Base-by-base conservation (phyloP, 371 early-diverging fungal genomes). In the Rhizomucor pusillus region DNA sequence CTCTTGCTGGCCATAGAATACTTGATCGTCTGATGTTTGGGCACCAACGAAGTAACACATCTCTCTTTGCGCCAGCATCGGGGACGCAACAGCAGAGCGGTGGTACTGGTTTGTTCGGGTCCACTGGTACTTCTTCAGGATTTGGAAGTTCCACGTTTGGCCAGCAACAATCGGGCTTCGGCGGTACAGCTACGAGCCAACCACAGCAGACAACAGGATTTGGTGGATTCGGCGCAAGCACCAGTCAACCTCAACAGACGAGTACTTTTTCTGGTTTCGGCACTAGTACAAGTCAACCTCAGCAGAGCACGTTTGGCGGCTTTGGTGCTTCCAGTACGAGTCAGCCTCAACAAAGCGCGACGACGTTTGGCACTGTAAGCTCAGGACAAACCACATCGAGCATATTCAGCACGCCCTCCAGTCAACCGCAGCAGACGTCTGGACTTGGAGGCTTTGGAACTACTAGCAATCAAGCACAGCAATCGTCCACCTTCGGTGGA, bases 41-140 rank as follows among this genome's bases (percentile, higher is more conserved):
- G 10, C 60, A 60, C 50, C 60, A 60, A 43, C 54, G 60, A 25
- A 60, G 29, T 16, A 60, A 44, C 47, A 60, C 60, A 7, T 55
- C 60, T 3, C 23, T 60, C 13, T 60, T 60, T 40, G 39, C 60
- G 3, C 60, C 60, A 9, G 60, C 60, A 20, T 29, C 60, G 34
- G 19, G 36, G 5, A 39, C 39, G 12, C 55, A 25, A 25, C 29
- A 34, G 14, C 20, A 18, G 22, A 24, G 20, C 5, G 52, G 52
- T 40, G 29, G 18, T n/a, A 44, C 45, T 54, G 54, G 54, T 19
- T 5, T 14, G 14, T 16, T 14, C 11, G 19, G 41, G 14, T 16
- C 16, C 41, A 41, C 5, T 41, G 41, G 41, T 4, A 41, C 41
- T 35, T 14, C 44, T 18, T 20, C 54, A 40, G 43, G 25, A 24